Conservation (phyloP, 345 rosid genomes). For the Eucalyptus tenuipes region DNA sequence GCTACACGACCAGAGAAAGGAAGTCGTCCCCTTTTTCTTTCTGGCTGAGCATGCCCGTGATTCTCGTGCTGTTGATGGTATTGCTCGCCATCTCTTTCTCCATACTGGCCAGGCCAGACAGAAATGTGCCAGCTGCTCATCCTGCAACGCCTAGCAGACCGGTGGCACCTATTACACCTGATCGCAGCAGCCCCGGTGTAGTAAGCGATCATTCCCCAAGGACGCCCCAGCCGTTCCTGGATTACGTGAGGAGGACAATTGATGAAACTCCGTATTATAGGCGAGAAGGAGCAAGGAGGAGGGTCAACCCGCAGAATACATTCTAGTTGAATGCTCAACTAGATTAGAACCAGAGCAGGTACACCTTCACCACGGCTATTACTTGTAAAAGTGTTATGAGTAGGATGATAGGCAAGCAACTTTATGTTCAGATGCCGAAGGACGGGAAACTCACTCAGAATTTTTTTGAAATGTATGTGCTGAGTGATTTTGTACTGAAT, state of each 20-base stretch:
- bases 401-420: not conserved
- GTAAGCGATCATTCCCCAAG: slow-evolving; percentile 52
- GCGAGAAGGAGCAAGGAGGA: slow-evolving; percentile 54
- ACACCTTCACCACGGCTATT: not conserved
- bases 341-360: not conserved
- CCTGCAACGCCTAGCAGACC: slow-evolving; percentile 9
- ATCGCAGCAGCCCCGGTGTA: slow-evolving; percentile 20
- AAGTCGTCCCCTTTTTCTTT: not conserved
- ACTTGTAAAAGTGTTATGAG: not conserved
- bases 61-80: slow-evolving; percentile 1
- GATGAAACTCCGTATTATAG: slow-evolving; percentile 81
- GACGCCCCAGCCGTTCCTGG: slow-evolving; percentile 84
- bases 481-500: not conserved
- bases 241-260: slow-evolving; percentile 71
- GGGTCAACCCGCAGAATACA: slow-evolving; percentile 76
- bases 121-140: slow-evolving; percentile 2
- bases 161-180: slow-evolving; percentile 42
- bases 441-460: not conserved
- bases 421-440: not conserved
- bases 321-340: slow-evolving; percentile 13
- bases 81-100: not conserved
- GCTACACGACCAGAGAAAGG: slow-evolving; percentile 24
- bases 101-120: slow-evolving; percentile 2
- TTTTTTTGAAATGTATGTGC: not conserved
- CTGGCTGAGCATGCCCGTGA: slow-evolving; percentile 7